Evolutionary conservation across 2,329 filamentous ascomycete genomes (phyloP).

Genomic region (Didymellaceae sp.): DNA sequence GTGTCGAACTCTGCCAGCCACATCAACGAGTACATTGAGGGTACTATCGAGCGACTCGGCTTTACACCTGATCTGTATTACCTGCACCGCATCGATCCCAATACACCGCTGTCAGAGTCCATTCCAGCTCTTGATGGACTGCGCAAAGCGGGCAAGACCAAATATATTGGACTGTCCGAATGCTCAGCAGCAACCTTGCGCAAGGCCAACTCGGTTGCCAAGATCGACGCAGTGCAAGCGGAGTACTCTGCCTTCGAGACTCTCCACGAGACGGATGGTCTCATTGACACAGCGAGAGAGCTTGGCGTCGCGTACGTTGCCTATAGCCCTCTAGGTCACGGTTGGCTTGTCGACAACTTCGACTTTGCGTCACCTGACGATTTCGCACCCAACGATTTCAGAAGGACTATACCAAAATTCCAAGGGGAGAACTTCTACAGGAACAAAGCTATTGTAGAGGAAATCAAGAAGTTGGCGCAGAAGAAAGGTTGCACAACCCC

Average conservation of each 20-base stretch:
- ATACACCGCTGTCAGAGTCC: constrained; percentile 50
- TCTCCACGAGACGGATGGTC: constrained; percentile 49
- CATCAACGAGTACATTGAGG: constrained; percentile 47
- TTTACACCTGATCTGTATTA: constrained; percentile 51
- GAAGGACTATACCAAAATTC: constrained; percentile 50
- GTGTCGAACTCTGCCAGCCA: constrained; percentile 50
- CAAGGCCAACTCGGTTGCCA: constrained; percentile 54
- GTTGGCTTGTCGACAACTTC: constrained; percentile 33
- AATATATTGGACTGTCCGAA: constrained; percentile 55
- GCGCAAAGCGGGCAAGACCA: constrained; percentile 55
- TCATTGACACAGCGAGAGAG: constrained; percentile 49
- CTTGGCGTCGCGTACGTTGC: constrained; percentile 46
- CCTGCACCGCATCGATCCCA: constrained; percentile 50
- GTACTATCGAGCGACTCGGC: constrained; percentile 48
- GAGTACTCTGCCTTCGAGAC: constrained; percentile 59
- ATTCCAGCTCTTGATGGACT: constrained; percentile 53
- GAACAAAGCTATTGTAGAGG: constrained; percentile 39
- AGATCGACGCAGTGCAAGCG: constrained; percentile 56
- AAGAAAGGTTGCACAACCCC: constrained; percentile 61
- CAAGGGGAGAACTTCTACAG: constrained; percentile 44
- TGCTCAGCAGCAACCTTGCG: constrained; percentile 54
- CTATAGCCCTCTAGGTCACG: constrained; percentile 44
- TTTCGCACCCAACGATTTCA: constrained; percentile 47
- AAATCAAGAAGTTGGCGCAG: constrained; percentile 33
- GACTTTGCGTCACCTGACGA: constrained; percentile 50